Percentiles rank a stretch among this genome's conserved stretches.
Evolutionary conservation across 495 filamentous ascomycete species (phyloP).

Genomic region (Trichoderma erinaceum): DNA sequence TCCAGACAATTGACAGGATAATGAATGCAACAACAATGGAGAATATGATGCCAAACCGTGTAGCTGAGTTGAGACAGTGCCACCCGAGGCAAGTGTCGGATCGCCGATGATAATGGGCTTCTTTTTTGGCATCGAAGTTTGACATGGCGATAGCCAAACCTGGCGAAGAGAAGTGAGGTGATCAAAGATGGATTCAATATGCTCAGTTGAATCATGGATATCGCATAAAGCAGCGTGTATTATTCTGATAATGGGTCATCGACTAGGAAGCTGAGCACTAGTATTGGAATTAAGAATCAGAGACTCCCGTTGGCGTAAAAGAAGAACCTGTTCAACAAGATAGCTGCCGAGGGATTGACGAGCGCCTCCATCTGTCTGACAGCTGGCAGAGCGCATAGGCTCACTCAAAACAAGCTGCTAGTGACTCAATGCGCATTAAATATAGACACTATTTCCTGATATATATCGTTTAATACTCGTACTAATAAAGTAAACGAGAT

Average conservation of each 20-base stretch:
- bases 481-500: too few relatives aligned
- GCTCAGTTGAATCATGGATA: too few relatives aligned
- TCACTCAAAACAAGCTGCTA: background rate
- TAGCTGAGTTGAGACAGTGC: conserved; percentile 20
- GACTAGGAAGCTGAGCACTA: background rate
- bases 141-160: background rate
- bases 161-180: background rate
- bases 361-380: background rate
- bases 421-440: background rate
- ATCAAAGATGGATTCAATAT: background rate
- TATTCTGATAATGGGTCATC: too few relatives aligned
- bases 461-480: too few relatives aligned
- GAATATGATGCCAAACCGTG: conserved; percentile 22
- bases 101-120: background rate
- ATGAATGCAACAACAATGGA: background rate
- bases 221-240: too few relatives aligned
- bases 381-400: background rate
- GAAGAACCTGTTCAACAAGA: background rate
- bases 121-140: background rate
- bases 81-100: conserved; percentile 18
- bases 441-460: too few relatives aligned
- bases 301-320: background rate
- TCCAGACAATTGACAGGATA: background rate
- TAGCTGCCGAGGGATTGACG: too few relatives aligned
- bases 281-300: background rate